Evolutionary conservation across 495 filamentous ascomycete genomes (phyloP).

Genomic region (Aspergillus funiculosus): DNA sequence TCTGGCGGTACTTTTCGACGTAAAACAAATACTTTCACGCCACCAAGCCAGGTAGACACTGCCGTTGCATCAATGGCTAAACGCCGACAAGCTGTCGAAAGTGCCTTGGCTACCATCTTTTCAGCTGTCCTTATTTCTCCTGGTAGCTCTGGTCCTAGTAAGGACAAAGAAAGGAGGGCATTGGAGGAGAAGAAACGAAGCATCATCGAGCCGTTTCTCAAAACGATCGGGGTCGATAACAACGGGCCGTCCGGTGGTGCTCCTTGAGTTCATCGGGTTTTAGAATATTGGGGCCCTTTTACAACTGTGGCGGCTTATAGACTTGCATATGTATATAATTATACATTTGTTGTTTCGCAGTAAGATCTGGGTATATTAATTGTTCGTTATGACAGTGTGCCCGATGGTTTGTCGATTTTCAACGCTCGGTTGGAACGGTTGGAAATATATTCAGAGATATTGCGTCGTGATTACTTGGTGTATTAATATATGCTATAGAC

Average conservation of each 20-base stretch:
- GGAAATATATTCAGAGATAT: no score
- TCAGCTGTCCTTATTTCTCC: constrained; percentile 34
- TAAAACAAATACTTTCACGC: constrained; percentile 20
- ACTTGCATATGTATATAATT: constrained; percentile 2
- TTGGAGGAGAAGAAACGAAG: constrained; percentile 36
- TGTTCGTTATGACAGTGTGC: no score
- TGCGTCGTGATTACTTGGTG: no score
- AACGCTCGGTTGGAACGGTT: no score
- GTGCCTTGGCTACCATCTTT: constrained; percentile 29
- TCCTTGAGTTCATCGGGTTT: not conserved
- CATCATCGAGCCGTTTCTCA: constrained; percentile 43
- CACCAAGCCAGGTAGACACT: constrained; percentile 4
- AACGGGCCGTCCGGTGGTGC: constrained; percentile 35
- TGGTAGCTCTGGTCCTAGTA: constrained; percentile 25
- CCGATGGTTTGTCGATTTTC: no score
- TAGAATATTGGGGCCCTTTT: no score
- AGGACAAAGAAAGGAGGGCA: constrained; percentile 40
- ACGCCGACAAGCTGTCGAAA: constrained; percentile 36
- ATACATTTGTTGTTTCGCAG: no score
- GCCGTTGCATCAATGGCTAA: constrained; percentile 12
- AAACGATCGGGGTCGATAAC: constrained; percentile 39
- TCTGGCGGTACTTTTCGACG: constrained; percentile 33
- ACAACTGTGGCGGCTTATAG: no score
- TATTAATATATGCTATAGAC: no score
- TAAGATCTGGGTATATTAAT: no score